A percentile compares a stretch with the other conserved stretches of the same genome.
These are phyloP conservation scores for Rutstroemia sp. DNA, from an alignment of 2,329 filamentous ascomycete species.

Conservation along the genomic window DNA sequence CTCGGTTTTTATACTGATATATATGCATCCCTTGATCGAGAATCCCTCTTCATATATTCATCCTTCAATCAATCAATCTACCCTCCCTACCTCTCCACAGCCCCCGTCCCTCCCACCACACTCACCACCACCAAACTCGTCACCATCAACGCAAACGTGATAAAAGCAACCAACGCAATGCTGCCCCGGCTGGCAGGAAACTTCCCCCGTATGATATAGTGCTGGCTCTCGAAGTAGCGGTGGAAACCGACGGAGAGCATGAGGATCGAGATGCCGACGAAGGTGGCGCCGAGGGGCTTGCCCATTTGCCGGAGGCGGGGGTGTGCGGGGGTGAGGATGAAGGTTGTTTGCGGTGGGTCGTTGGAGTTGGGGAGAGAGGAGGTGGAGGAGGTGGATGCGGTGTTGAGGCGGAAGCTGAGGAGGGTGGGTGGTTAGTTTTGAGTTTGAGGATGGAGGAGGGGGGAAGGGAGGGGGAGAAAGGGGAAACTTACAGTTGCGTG, in stretches of 20 bases:
- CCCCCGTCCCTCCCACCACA: conserved; percentile 33
- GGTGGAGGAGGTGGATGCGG: conserved; percentile 44
- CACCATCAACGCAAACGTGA: conserved; percentile 57
- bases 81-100: neutral
- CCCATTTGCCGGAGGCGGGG: conserved; percentile 51
- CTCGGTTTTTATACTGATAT: too few species aligned
- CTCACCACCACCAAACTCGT: conserved; percentile 52
- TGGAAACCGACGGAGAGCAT: conserved; percentile 71
- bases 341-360: conserved; percentile 27
- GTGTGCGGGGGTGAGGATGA: neutral
- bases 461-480: neutral
- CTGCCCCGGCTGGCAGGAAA: conserved; percentile 74
- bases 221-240: conserved; percentile 69
- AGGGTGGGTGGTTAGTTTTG: neutral
- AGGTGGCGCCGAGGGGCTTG: conserved; percentile 68
- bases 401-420: conserved; percentile 64
- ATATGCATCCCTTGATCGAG: too few species aligned
- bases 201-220: conserved; percentile 73
- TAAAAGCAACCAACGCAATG: conserved; percentile 59
- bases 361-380: neutral
- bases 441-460: too few species aligned
- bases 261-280: conserved; percentile 67
- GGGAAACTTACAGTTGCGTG: conserved; percentile 54
- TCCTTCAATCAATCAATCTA: neutral
- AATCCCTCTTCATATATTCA: too few species aligned